Percentiles rank a stretch among this genome's conserved stretches.
Evolutionary conservation across 2,329 filamentous ascomycete species (phyloP).

Genomic region (Pseudogymnoascus sp.): DNA sequence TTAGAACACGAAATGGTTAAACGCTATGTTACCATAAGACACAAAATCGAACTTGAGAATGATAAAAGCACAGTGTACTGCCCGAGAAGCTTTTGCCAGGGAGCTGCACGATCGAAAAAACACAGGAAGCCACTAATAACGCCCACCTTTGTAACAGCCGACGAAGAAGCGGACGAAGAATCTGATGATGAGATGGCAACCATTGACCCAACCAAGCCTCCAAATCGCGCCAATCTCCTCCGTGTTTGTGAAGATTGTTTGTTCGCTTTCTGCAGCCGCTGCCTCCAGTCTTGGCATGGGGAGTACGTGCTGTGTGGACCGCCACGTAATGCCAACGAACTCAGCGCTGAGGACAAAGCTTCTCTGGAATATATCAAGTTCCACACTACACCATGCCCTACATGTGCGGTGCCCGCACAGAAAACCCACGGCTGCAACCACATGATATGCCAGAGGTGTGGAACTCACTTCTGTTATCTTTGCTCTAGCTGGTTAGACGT

Average conservation of each 20-base stretch:
- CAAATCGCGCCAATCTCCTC: conserved; percentile 50
- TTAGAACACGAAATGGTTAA: conserved; percentile 64
- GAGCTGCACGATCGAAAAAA: conserved; percentile 68
- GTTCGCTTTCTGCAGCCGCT: conserved; percentile 75
- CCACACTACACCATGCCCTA: conserved; percentile 82
- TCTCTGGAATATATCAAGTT: conserved; percentile 73
- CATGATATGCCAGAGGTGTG: conserved; percentile 87
- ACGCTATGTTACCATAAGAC: conserved; percentile 81
- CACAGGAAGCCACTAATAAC: conserved; percentile 63
- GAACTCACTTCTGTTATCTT: conserved; percentile 90
- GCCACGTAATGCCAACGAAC: conserved; percentile 56
- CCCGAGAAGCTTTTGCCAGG: conserved; percentile 85
- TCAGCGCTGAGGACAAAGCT: conserved; percentile 77
- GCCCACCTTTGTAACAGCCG: conserved; percentile 46
- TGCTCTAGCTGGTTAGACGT: conserved; percentile 81
- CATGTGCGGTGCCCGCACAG: conserved; percentile 74
- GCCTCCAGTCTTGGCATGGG: conserved; percentile 80
- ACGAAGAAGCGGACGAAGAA: conserved; percentile 36
- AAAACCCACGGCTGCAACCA: conserved; percentile 95
- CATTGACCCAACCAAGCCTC: conserved; percentile 14
- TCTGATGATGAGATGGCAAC: conserved; percentile 15
- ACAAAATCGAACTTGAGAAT: conserved; percentile 84
- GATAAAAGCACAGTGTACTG: conserved; percentile 92
- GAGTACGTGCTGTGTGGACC: conserved; percentile 65
- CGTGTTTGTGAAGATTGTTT: conserved; percentile 81